These are phyloP conservation scores for Cyberlindnera suaveolens DNA, from an alignment of 805 yeast species.

Conservation along the genomic window DNA sequence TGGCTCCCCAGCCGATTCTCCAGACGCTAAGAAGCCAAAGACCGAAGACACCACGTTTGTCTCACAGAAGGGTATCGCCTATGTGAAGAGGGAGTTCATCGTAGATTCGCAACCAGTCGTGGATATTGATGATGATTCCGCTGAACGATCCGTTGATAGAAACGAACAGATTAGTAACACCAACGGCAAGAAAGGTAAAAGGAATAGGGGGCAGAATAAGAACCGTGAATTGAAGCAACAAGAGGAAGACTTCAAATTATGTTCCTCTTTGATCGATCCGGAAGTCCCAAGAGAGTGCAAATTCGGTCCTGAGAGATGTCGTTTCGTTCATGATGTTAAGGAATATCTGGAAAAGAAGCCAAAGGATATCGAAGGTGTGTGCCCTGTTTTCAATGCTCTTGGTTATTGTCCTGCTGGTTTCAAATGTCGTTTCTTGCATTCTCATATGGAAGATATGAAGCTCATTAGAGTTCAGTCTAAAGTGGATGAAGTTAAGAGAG, in stretches of 20 bases:
- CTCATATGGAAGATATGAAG: slow-evolving; percentile 49
- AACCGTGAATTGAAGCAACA: slow-evolving; percentile 68
- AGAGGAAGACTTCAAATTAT: slow-evolving; percentile 57
- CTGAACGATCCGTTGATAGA: slow-evolving; percentile 36
- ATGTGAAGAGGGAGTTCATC: slow-evolving; percentile 66
- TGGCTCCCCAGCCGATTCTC: slow-evolving; percentile 9
- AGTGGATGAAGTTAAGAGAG: slow-evolving; percentile 27
- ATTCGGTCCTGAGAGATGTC: slow-evolving; percentile 66
- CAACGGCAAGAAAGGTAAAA: slow-evolving; percentile 40
- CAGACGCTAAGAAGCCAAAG: slow-evolving; percentile 13
- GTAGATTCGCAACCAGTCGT: slow-evolving; percentile 27
- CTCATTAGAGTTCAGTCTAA: slow-evolving; percentile 39
- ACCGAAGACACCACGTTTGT: background rate
- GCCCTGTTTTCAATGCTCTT: slow-evolving; percentile 77
- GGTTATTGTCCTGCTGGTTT: slow-evolving; percentile 93
- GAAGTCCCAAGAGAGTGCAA: slow-evolving; percentile 41
- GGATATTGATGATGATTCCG: slow-evolving; percentile 39
- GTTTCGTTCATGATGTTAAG: slow-evolving; percentile 68
- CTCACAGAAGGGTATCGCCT: slow-evolving; percentile 57
- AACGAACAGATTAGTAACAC: slow-evolving; percentile 23
- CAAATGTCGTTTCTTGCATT: slow-evolving; percentile 84
- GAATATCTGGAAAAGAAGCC: slow-evolving; percentile 61
- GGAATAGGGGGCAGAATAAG: slow-evolving; percentile 77
- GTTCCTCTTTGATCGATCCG: slow-evolving; percentile 58
- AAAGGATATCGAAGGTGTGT: slow-evolving; percentile 63